Evolutionary conservation across 2,329 filamentous ascomycete genomes (phyloP), one percentile per base, ranked within the genome.

Genomic region (Chaetomium sp.): DNA sequence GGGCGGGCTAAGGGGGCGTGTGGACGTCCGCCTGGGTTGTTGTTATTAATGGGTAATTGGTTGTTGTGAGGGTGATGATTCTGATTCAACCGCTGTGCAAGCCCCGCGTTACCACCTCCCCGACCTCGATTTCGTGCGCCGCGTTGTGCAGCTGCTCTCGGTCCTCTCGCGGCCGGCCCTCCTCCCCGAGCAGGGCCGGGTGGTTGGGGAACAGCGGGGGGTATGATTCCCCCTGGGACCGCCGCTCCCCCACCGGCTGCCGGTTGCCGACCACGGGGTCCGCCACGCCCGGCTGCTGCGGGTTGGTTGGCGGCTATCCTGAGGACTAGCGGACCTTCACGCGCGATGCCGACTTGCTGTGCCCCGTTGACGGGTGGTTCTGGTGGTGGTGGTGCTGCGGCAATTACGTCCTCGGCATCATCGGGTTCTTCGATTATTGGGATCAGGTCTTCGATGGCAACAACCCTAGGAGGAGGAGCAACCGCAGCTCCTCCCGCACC

Each of bases 311-410:
- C 68, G 41, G 76, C 74, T 34, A 83, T 77, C 35, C 80, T 74
- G 35, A 83, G 74, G 10, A 83, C 79, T 9, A 82, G 73, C 4
- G 80, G 80, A 1, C 77, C 80, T 63, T 83, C 80, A 2, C 76
- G 76, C 43, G 77, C 79, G n/a, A 82, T 73, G 14, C 66, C 72
- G 47, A 76, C 71, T 51, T 68, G 68, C 37, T 38, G 8, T 12
- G 11, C 11, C 60, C 52, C 68, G 55, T 64, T 61, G 45, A 62
- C 65, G 42, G 62, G 65, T 45, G 63, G 38, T 59, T 63, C 19
- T 33, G 61, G 49, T 35, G 53, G 54, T 19, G 56, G 62, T 52
- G 54, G 60, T 54, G 49, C 68, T 19, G 61, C 40, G 11, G 11
- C 63, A 50, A 46, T 38, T n/a, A 45, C 11, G 5, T 66, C 65